Conservation (phyloP, 1,139 yeast genomes). For the Sugiyamaella castrensis region DNA sequence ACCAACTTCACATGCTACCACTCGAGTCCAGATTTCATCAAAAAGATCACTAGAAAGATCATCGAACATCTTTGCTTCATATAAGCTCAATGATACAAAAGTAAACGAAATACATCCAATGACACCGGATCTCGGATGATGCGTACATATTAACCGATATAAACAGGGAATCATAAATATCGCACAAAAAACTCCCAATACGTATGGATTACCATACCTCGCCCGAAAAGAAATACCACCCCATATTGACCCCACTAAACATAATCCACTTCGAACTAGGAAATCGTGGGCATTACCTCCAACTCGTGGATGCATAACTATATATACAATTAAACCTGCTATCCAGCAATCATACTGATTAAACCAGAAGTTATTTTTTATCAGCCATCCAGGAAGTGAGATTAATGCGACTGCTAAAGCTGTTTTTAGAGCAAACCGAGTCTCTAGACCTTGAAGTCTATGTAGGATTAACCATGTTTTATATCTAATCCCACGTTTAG, state of each 20-base stretch:
- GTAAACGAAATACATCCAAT: constrained; percentile 44
- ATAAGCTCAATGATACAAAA: constrained; percentile 38
- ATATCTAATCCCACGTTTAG: constrained; percentile 22
- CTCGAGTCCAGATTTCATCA: constrained; percentile 41
- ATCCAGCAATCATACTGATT: constrained; percentile 44
- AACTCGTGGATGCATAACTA: constrained; percentile 44
- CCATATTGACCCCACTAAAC: constrained; percentile 46
- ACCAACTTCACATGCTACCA: constrained; percentile 43
- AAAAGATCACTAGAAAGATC: constrained; percentile 19
- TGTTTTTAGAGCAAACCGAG: constrained; percentile 45
- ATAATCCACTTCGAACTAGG: constrained; percentile 36
- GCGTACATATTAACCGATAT: constrained; percentile 35
- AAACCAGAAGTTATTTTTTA: constrained; percentile 43
- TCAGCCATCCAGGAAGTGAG: constrained; percentile 46
- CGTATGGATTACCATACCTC: constrained; percentile 40
- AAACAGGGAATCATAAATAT: constrained; percentile 39
- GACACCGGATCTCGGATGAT: constrained; percentile 44
- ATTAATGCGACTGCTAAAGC: constrained; percentile 40
- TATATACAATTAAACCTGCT: constrained; percentile 42
- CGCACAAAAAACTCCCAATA: constrained; percentile 43
- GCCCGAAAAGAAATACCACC: constrained; percentile 47
- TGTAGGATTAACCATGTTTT: constrained; percentile 41
- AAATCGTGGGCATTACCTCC: constrained; percentile 44
- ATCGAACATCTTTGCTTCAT: constrained; percentile 17
- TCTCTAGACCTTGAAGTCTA: constrained; percentile 39